Conservation (phyloP, 371 early-diverging fungal species). For the Mycotypha africana region DNA sequence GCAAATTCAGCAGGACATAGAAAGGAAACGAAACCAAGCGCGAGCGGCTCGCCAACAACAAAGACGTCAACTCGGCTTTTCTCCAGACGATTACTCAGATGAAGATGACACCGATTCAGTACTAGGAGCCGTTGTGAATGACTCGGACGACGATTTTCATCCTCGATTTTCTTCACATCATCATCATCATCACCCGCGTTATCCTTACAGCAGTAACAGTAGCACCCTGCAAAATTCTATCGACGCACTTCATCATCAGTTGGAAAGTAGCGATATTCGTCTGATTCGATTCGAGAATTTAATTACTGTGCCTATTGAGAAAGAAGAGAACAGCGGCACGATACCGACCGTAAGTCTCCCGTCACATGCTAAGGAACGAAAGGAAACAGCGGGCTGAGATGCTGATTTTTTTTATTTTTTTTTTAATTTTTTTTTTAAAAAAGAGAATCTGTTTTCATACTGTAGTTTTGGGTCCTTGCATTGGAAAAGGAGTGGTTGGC, state of each 20-base stretch:
- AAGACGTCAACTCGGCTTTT: constrained; percentile 30
- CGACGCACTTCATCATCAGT: not conserved
- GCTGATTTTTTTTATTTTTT: not conserved
- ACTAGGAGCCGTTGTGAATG: too few species aligned
- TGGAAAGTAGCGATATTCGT: constrained; percentile 34
- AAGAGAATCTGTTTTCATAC: constrained; percentile 34
- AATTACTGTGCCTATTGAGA: constrained; percentile 39
- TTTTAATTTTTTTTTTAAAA: not conserved
- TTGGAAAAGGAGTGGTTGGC: constrained; percentile 34
- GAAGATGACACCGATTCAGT: too few species aligned
- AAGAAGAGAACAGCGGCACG: constrained; percentile 28
- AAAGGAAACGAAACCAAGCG: constrained; percentile 39
- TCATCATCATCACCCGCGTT: constrained; percentile 13
- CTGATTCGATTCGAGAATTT: constrained; percentile 45
- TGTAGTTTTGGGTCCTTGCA: constrained; percentile 33
- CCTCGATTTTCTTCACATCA: too few species aligned
- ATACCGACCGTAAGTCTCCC: constrained; percentile 8
- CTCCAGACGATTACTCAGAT: constrained; percentile 15
- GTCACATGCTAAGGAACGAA: too few species aligned
- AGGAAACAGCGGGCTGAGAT: not conserved
- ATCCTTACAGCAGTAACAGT: constrained; percentile 5
- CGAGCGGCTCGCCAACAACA: constrained; percentile 23
- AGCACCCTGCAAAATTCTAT: not conserved
- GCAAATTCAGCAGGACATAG: constrained; percentile 52
- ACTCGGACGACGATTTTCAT: too few species aligned